A percentile compares a stretch with the other conserved stretches of the same genome.
Evolutionary conservation across 257 asterid species (phyloP).

Genomic region (Nemophila menziesii): DNA sequence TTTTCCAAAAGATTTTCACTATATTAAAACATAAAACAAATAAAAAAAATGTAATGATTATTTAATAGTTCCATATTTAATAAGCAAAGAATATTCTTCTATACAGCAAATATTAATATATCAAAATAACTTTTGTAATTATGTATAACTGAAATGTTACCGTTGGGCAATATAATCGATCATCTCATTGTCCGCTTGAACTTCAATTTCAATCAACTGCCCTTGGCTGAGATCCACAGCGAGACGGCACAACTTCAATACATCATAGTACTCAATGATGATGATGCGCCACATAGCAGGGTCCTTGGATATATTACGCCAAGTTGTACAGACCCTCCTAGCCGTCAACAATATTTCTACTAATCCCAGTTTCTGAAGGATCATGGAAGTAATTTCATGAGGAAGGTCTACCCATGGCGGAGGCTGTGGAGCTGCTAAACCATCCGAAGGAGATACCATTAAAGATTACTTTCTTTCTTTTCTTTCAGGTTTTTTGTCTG

Average conservation of each 20-base stretch:
- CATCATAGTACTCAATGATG: constrained; percentile 1
- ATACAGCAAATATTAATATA: no score
- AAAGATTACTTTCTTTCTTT: no score
- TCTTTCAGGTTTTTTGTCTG: no score
- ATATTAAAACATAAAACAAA: no score
- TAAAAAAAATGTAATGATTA: no score
- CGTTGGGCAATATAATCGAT: constrained; percentile 4
- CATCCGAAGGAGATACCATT: not conserved
- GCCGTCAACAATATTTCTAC: constrained; percentile 3
- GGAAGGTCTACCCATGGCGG: constrained; percentile 13
- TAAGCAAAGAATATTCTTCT: no score
- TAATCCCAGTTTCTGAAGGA: constrained; percentile 2
- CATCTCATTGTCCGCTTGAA: constrained; percentile 3
- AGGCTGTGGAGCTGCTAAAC: not conserved
- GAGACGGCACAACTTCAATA: constrained; percentile 2
- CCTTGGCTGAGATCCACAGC: constrained; percentile 17
- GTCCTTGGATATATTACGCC: constrained; percentile 8
- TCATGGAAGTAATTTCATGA: not conserved
- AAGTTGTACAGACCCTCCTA: constrained; percentile 11
- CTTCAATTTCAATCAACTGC: constrained; percentile 6
- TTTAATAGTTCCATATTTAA: no score
- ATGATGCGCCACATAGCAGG: constrained; percentile 10
- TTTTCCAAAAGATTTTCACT: no score
- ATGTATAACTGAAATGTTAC: constrained; percentile 5
- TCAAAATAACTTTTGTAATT: no score